These are phyloP conservation scores for Avicennia marina DNA, from an alignment of 257 asterid genomes.

Conservation along the genomic window DNA sequence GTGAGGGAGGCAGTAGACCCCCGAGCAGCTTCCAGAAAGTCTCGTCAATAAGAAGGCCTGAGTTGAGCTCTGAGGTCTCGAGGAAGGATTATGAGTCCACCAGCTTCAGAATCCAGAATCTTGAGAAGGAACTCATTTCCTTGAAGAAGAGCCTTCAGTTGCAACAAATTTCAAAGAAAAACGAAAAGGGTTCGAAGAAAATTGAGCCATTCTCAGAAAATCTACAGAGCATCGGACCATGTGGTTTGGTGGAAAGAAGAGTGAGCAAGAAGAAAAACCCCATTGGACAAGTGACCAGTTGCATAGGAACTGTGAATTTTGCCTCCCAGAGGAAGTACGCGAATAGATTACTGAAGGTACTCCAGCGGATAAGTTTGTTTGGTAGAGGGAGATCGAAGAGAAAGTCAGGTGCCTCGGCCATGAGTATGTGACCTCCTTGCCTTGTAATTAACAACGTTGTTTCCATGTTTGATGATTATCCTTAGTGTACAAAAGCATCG, in stretches of 20 bases:
- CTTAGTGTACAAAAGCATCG: too few species aligned
- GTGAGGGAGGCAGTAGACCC: slow-evolving; percentile 33
- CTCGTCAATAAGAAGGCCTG: slow-evolving; percentile 17
- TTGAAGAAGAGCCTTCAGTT: slow-evolving; percentile 46
- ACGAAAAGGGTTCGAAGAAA: slow-evolving; percentile 18
- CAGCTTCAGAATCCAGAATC: slow-evolving; percentile 63
- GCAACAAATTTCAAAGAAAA: slow-evolving; percentile 33
- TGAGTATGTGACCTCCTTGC: too few species aligned
- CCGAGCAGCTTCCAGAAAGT: slow-evolving; percentile 42
- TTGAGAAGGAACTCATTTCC: slow-evolving; percentile 53
- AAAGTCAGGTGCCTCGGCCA: slow-evolving; percentile 1
- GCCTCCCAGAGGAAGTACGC: slow-evolving; percentile 50
- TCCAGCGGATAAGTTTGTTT: slow-evolving; percentile 42
- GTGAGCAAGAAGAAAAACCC: slow-evolving; percentile 42
- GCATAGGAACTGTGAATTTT: slow-evolving; percentile 56
- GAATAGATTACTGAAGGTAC: slow-evolving; percentile 39
- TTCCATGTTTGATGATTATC: too few species aligned
- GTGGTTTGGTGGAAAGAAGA: slow-evolving; percentile 32
- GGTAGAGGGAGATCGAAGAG: slow-evolving; percentile 49
- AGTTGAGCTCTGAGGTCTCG: slow-evolving; percentile 32
- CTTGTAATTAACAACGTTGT: too few species aligned
- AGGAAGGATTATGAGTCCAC: slow-evolving; percentile 52
- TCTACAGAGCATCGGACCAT: slow-evolving; percentile 9
- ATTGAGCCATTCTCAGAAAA: slow-evolving; percentile 25
- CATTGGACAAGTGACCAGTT: slow-evolving; percentile 34